phyloP scores from a whole-genome alignment of 345 rosid species.

The Citrus trifoliata region DNA sequence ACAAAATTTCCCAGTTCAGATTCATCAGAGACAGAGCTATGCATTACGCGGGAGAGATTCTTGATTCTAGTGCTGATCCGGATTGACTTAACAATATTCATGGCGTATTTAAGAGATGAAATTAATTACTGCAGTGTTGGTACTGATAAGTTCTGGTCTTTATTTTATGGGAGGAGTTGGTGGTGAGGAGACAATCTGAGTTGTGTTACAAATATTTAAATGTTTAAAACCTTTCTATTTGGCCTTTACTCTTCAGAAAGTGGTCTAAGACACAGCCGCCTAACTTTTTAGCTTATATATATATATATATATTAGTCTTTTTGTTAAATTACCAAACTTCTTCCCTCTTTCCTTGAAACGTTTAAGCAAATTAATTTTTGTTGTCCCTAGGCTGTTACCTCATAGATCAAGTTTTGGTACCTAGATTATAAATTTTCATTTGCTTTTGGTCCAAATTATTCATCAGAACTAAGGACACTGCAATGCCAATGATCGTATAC shows the following conservation, averaged over 20 bases:
- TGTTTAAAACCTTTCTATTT: background rate
- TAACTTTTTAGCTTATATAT: background rate
- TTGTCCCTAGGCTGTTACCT: background rate
- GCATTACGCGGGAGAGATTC: background rate
- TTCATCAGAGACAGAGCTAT: background rate
- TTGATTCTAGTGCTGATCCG: background rate
- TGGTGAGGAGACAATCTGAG: slow-evolving; percentile 25
- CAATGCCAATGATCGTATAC: background rate
- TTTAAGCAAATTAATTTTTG: background rate
- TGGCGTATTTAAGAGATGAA: background rate
- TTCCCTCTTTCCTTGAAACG: background rate
- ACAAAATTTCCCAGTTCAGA: background rate
- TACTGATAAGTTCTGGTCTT: background rate
- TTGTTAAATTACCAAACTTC: slow-evolving; percentile 3
- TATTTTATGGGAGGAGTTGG: background rate
- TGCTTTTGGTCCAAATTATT: background rate
- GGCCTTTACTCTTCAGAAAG: slow-evolving; percentile 2
- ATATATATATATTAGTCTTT: background rate
- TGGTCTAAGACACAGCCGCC: background rate
- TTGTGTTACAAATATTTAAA: slow-evolving; percentile 18
- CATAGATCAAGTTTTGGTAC: background rate
- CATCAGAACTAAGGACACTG: background rate
- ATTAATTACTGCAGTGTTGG: background rate
- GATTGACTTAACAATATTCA: background rate
- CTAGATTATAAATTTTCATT: background rate